Percentiles rank a stretch among this genome's conserved stretches.
phyloP scores from a whole-genome alignment of 1,284 basidiomycete species.

The Wallemia ichthyophaga region DNA sequence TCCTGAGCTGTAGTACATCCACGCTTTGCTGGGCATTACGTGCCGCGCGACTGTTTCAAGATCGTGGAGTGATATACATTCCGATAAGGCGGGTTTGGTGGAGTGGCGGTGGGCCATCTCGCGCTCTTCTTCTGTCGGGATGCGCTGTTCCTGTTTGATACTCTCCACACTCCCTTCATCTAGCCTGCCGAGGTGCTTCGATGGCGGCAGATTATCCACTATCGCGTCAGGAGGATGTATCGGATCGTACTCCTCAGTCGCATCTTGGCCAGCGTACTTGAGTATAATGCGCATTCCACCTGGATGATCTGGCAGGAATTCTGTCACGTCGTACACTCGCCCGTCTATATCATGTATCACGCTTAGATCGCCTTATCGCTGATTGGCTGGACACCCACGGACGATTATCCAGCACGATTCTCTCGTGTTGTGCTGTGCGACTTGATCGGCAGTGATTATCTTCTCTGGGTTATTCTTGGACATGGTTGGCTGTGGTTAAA shows the following conservation, averaged over 20 bases:
- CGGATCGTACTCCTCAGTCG: constrained; percentile 46
- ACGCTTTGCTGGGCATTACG: constrained; percentile 46
- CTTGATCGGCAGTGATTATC: constrained; percentile 24
- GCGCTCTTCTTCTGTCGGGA: constrained; percentile 32
- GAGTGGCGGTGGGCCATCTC: constrained; percentile 18
- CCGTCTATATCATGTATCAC: constrained; percentile 28
- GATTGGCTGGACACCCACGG: constrained; percentile 19
- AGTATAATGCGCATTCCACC: constrained; percentile 48
- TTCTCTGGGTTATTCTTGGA: neutral
- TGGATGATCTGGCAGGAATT: constrained; percentile 29
- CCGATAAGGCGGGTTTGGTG: constrained; percentile 5
- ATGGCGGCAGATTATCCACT: constrained; percentile 40
- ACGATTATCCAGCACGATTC: constrained; percentile 70
- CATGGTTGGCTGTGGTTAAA: neutral
- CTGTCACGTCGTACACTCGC: constrained; percentile 15
- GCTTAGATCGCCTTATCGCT: constrained; percentile 15
- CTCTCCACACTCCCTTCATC: constrained; percentile 27
- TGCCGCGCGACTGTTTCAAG: constrained; percentile 54
- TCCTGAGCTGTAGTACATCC: constrained; percentile 68
- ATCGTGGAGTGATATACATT: constrained; percentile 29
- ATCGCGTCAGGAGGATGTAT: constrained; percentile 72
- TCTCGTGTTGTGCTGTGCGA: constrained; percentile 33
- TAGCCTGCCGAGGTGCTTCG: constrained; percentile 31
- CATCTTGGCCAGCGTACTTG: constrained; percentile 47
- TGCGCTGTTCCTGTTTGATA: constrained; percentile 21